Conservation (phyloP, 2,329 filamentous ascomycete genomes). For the Aspergillus versicolor region DNA sequence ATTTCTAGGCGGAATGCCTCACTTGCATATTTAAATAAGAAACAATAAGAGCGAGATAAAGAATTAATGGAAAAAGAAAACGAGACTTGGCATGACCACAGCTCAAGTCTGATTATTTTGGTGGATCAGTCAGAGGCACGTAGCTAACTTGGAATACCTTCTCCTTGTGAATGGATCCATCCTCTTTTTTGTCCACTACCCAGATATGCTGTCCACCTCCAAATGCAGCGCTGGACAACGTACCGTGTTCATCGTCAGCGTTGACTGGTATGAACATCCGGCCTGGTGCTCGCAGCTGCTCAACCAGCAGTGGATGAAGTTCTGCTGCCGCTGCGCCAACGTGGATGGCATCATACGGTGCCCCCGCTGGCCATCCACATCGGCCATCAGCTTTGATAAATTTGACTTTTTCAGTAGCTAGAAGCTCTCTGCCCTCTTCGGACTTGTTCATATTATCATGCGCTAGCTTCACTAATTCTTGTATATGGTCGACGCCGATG, state of each 20-base stretch:
- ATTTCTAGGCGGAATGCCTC: neutral
- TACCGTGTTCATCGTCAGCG: slow-evolving; percentile 35
- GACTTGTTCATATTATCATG: slow-evolving; percentile 66
- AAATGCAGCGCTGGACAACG: slow-evolving; percentile 18
- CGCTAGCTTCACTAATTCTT: slow-evolving; percentile 61
- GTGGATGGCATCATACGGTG: slow-evolving; percentile 88
- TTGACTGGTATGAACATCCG: slow-evolving; percentile 67
- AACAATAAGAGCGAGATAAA: too few species aligned
- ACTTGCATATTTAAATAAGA: neutral
- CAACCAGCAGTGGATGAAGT: slow-evolving; percentile 69
- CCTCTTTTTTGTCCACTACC: slow-evolving; percentile 61
- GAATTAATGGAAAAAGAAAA: too few species aligned
- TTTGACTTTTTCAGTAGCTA: slow-evolving; percentile 64
- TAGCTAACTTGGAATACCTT: slow-evolving; percentile 64
- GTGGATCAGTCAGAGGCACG: slow-evolving; percentile 64
- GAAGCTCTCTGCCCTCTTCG: slow-evolving; percentile 55
- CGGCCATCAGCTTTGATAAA: slow-evolving; percentile 77
- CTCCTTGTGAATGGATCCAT: slow-evolving; percentile 56
- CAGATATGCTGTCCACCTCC: slow-evolving; percentile 57
- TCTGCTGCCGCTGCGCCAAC: slow-evolving; percentile 81
- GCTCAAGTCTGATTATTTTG: slow-evolving; percentile 23
- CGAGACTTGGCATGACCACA: too few species aligned
- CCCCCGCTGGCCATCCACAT: slow-evolving; percentile 59
- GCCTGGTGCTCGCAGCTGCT: slow-evolving; percentile 77
- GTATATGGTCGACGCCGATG: slow-evolving; percentile 74